phyloP scores from a whole-genome alignment of 192 early-diverging fungal genomes.

The Podochytrium sp. region DNA sequence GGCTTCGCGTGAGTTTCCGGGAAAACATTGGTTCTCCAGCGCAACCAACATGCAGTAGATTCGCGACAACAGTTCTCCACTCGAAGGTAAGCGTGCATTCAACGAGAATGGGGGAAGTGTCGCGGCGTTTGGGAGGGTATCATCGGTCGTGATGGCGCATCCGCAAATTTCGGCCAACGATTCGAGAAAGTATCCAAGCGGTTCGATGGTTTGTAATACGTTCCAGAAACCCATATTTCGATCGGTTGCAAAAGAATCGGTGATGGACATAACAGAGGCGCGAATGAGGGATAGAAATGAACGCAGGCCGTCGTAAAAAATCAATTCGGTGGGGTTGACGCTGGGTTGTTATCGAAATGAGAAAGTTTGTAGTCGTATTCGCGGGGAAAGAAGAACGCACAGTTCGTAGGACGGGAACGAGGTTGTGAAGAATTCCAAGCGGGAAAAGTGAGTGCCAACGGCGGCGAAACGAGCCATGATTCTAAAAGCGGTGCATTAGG shows the following conservation, averaged over 20 bases:
- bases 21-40: neutral
- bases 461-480: neutral
- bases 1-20: neutral
- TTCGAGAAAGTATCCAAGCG: neutral
- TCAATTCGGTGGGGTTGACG: neutral
- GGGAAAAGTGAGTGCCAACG: neutral
- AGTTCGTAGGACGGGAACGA: neutral
- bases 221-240: neutral
- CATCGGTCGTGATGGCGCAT: neutral
- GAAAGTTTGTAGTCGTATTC: no score
- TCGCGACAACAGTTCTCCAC: neutral
- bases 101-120: neutral
- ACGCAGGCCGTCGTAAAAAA: slow-evolving; percentile 1
- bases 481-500: neutral
- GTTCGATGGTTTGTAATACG: neutral
- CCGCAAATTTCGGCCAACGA: neutral
- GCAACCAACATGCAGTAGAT: neutral
- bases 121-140: neutral
- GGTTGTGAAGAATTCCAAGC: neutral
- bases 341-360: no score
- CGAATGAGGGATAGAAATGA: slow-evolving; percentile 1
- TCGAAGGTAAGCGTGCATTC: neutral
- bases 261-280: neutral
- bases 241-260: neutral
- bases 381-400: neutral